phyloP scores from a whole-genome alignment of 164 flowering plant genomes.

The Sextonia rubra region DNA sequence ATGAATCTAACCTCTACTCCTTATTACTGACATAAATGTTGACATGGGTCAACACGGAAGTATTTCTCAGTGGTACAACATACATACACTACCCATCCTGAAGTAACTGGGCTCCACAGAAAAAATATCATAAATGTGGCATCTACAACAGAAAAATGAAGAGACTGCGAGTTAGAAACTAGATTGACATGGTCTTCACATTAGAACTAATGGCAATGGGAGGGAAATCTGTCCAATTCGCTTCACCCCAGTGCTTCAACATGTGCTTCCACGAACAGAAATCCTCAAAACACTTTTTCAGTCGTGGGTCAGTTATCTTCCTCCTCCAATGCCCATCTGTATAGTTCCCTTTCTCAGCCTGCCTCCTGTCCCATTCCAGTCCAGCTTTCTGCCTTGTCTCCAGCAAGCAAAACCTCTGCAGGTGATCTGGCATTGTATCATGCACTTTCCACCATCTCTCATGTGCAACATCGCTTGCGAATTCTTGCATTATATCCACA shows the following conservation, averaged over 20 bases:
- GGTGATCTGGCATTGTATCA: slow-evolving; percentile 76
- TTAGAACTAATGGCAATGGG: slow-evolving; percentile 23
- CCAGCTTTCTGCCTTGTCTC: slow-evolving; percentile 83
- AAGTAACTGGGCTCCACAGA: neutral
- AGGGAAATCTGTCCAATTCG: slow-evolving; percentile 56
- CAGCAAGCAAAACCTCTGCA: slow-evolving; percentile 73
- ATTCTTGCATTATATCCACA: slow-evolving; percentile 68
- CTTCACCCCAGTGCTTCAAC: slow-evolving; percentile 82
- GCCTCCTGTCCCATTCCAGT: slow-evolving; percentile 88
- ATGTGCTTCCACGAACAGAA: slow-evolving; percentile 75
- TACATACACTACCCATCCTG: neutral
- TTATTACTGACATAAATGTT: too few relatives aligned
- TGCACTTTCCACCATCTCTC: slow-evolving; percentile 88
- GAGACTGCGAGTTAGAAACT: slow-evolving; percentile 19
- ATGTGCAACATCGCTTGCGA: slow-evolving; percentile 87
- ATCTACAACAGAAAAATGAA: neutral
- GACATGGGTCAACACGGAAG: neutral
- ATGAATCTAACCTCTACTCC: neutral
- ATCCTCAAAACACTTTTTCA: slow-evolving; percentile 47
- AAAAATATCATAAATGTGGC: too few relatives aligned
- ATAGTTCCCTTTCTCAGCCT: slow-evolving; percentile 77
- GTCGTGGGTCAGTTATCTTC: slow-evolving; percentile 53
- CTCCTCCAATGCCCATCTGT: slow-evolving; percentile 84
- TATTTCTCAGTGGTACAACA: neutral
- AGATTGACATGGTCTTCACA: slow-evolving; percentile 25